Evolutionary conservation across 2,329 filamentous ascomycete genomes (phyloP), one percentile per base, ranked within the genome.

Genomic region (Arthrocladium fulminans): DNA sequence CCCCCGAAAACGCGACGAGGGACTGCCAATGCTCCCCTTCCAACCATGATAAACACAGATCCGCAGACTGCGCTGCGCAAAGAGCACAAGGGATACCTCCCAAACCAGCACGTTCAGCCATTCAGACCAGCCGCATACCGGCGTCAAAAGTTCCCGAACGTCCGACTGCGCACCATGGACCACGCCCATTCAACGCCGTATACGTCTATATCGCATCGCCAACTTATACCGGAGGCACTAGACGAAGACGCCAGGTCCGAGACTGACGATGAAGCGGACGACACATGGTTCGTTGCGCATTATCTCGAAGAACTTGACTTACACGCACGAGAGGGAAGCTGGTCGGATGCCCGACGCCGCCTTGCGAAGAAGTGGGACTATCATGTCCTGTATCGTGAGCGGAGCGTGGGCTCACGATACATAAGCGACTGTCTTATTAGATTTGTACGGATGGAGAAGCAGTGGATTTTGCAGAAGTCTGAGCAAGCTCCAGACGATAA

Each of bases 241-340:
- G 23, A 47, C 22, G 44, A 47, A 27, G 32, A 39, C 2, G 32
- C 17, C 19, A 46, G 47, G 8, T 53, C 47, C 32, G 58, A 60
- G 38, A 53, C 56, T 5, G 58, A 60, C 25, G 58, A 60, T 24
- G 58, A 60, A 29, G 53, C 57, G 15, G 56, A 58, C 35, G 51
- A 55, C 25, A 47, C 50, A 9, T 59, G 54, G 55, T 54, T 52
- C 22, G 51, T 55, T 20, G 19, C 52, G 15, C 32, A 45, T 19
- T 55, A 59, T 27, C 52, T 58, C 46, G 56, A 58, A 42, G 38
- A 48, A 9, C 49, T 59, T 5, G 56, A 57, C 17, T n/a, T 51
- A 10, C 27, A 48, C 3, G 53, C 53, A 6, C 22, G 49, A 12
- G 45, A 49, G 24, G 29, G 47, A 19, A 48, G 50, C 13, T 57